phyloP scores from a whole-genome alignment of 139 green algal species.

The Asterochloris sp. region DNA sequence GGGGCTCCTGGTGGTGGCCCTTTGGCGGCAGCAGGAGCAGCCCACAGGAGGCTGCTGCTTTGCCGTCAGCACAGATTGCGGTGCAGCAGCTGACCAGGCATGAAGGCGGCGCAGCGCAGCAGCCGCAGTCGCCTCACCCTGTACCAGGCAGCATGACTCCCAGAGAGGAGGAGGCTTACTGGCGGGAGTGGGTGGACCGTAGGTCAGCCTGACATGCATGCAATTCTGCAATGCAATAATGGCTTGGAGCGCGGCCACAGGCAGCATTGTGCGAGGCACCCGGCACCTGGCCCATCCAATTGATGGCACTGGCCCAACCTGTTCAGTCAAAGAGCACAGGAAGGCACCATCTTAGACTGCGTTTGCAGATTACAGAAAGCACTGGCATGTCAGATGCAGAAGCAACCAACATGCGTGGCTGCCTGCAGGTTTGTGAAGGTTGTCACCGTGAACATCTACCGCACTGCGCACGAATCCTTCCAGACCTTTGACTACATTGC shows the following conservation, averaged over 20 bases:
- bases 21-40: constrained; percentile 12
- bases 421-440: constrained; percentile 65
- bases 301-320: no score
- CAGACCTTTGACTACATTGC: constrained; percentile 90
- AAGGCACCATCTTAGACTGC: neutral
- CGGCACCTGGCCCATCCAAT: no score
- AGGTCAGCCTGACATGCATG: no score
- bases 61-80: neutral
- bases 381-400: neutral
- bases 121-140: neutral
- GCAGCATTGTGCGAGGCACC: no score
- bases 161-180: constrained; percentile 6
- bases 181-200: constrained; percentile 7
- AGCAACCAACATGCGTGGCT: neutral
- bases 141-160: neutral
- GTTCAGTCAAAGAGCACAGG: no score
- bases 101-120: neutral
- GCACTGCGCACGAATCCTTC: constrained; percentile 70
- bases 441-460: constrained; percentile 98
- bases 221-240: no score
- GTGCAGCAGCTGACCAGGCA: neutral
- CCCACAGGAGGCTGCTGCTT: neutral
- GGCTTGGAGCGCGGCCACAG: no score
- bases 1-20: no score
- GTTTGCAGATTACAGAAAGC: neutral